phyloP scores from a whole-genome alignment of 768 basidiomycete genomes.

The Gyrodon lividus region DNA sequence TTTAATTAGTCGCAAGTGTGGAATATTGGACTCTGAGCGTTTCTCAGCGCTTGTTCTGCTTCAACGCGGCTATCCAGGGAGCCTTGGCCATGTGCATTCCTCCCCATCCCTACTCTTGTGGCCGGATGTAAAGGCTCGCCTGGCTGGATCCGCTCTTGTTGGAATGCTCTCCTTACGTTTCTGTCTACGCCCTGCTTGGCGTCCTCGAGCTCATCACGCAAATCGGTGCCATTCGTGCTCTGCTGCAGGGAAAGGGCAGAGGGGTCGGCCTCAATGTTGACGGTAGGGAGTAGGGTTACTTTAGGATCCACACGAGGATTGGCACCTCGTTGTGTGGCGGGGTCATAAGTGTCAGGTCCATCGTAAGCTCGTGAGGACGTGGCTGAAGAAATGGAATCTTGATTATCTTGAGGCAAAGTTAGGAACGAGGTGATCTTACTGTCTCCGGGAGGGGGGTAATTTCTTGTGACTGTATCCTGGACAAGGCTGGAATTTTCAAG shows the following conservation, averaged over 20 bases:
- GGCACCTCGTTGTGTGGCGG: slow-evolving; percentile 1
- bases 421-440: not conserved
- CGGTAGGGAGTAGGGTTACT: no score
- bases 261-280: not conserved
- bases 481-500: not conserved
- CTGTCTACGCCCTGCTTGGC: slow-evolving; percentile 2
- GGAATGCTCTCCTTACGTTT: not conserved
- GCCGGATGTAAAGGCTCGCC: not conserved
- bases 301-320: not conserved
- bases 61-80: not conserved
- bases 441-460: slow-evolving; percentile 6
- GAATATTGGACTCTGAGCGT: no score
- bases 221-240: not conserved
- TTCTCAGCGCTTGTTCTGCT: not conserved
- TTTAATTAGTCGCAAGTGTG: no score
- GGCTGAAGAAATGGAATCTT: not conserved
- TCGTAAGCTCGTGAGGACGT: slow-evolving; percentile 8
- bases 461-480: not conserved
- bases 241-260: not conserved
- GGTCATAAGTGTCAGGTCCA: not conserved
- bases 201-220: not conserved
- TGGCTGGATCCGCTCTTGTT: not conserved
- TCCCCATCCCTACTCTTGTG: not conserved
- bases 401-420: not conserved
- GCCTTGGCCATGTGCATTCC: not conserved